Percentiles rank a stretch among this genome's conserved stretches.
phyloP scores from a whole-genome alignment of 2,329 filamentous ascomycete genomes.

The Chaetomiaceae sp. region DNA sequence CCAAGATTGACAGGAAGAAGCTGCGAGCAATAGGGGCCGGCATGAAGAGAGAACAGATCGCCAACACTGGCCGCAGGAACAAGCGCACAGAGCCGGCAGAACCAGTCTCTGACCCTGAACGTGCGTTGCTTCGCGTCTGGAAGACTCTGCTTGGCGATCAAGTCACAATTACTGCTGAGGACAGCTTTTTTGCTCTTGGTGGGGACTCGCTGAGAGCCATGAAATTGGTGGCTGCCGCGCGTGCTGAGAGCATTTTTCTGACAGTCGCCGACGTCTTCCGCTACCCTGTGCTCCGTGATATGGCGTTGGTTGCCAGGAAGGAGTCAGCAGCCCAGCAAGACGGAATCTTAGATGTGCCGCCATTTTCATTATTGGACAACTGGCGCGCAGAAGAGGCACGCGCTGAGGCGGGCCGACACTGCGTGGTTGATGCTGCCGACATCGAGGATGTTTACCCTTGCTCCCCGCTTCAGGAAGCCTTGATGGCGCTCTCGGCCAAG shows the following conservation, averaged over 20 bases:
- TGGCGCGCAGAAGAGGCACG: background rate
- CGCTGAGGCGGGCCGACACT: conserved; percentile 17
- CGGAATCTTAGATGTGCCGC: conserved; percentile 10
- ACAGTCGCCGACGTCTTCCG: conserved; percentile 42
- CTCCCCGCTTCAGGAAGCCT: conserved; percentile 48
- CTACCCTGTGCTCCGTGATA: conserved; percentile 37
- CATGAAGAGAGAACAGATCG: conserved; percentile 8
- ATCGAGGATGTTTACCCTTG: conserved; percentile 50
- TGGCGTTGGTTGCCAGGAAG: conserved; percentile 32
- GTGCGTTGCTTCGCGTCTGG: conserved; percentile 31
- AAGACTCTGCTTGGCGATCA: conserved; percentile 17
- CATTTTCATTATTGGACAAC: background rate
- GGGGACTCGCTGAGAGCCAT: conserved; percentile 49
- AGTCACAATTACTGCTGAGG: conserved; percentile 28
- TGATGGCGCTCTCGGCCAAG: conserved; percentile 48
- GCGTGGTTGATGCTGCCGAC: conserved; percentile 26
- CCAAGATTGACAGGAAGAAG: conserved; percentile 40
- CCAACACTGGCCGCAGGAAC: conserved; percentile 1
- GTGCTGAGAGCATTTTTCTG: conserved; percentile 33
- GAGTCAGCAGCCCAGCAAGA: conserved; percentile 9
- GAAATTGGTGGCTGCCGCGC: conserved; percentile 40
- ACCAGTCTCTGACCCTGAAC: conserved; percentile 29
- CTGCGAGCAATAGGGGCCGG: conserved; percentile 31
- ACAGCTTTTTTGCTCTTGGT: conserved; percentile 43
- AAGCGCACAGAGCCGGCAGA: background rate